Evolutionary conservation across 495 filamentous ascomycete genomes (phyloP), one percentile per base, ranked within the genome.

Genomic region (Xylaria flabelliformis): DNA sequence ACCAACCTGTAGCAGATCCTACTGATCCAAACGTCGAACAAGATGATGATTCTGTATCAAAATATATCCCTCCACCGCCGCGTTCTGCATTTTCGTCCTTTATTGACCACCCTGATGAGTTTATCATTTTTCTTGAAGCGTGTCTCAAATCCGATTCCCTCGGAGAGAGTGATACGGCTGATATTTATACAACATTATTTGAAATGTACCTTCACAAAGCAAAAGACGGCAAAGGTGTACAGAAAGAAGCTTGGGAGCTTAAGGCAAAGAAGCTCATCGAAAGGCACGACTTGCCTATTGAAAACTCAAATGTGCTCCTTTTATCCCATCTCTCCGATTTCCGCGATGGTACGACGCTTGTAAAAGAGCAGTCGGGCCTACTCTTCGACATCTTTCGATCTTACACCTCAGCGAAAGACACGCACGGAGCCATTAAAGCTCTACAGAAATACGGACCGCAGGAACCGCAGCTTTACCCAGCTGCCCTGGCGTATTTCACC

Each of bases 151-250:
- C 91, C 72, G 86, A 91, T 8, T 81, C 88, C 29, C 80, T 96
- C 5, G 89, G 88, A 32, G 84, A 93, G 63, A 76, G 81, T 13
- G 92, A 97, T 74, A 92, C 90, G 74, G 85, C 89, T 8, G 97
- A 98, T 80, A 89, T 99, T 51, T 95, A 95, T 80, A 98, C 96
- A 1, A 97, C 96, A 0, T 81, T 99, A 39, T 98, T 99, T 78
- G 96, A 99, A 78, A 97, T 98, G 90, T 99, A 98, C 79, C 85
- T 99, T 26, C 92, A 97, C 75, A 93, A 93, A 68, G 92, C 94
- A 51, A 92, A 88, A 74, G 85, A 89, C n/a, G 90, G 90, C 75
- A 91, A 89, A 73, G 89, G 91, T 51, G 80, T 80, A 59, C 77
- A 81, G 58, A 90, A 89, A 74, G 87, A 91, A 70, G 86, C 91